Base-by-base conservation (phyloP, 805 yeast genomes). In the Wickerhamomyces tratensis region DNA sequence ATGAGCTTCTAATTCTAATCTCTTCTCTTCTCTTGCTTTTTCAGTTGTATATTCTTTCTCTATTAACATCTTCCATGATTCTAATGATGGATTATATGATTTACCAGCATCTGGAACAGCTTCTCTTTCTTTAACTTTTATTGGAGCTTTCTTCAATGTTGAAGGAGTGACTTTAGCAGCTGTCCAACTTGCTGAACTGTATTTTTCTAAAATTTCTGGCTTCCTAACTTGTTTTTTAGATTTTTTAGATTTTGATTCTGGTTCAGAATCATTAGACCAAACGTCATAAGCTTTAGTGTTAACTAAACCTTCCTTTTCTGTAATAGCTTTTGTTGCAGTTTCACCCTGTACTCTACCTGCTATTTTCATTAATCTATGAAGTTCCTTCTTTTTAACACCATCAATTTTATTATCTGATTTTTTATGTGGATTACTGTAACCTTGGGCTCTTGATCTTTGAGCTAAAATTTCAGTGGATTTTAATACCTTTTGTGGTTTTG, bases 1-100 rank as follows among this genome's bases (percentile, higher is more conserved):
- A 52, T 83, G 78, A 43, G 76, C 85, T 53, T 74, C 77, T 44
- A 85, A 67, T 42, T 71, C 70, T 42, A 74, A 61, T 53, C 83
- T 73, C 53, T 77, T 72, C 45, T 77, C 76, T 52, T 86, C 96
- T 43, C 70, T 74, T 40, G 74, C 69, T 54, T 77, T 76, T 54
- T 87, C 95, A 42, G 69, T 67, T 41, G 59, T 70, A 51, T 71
- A 81, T 62, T 88, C 97, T 42, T 69, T 66, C 41, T 75, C 67
- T 41, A 93, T 75, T 51, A 89, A 70, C 15, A 61, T 63, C 52
- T 78, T 77, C 98, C 98, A 93, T 27, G 84, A 77, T 43, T 81
- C 83, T 49, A 80, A 68, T 11, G 91, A 73, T 26, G 98, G 98
- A 58, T 93, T 93, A 58, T 87, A 93, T 3, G 98, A 89, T 59